Conservation (phyloP, 805 yeast genomes). For the Cyberlindnera sargentensis region DNA sequence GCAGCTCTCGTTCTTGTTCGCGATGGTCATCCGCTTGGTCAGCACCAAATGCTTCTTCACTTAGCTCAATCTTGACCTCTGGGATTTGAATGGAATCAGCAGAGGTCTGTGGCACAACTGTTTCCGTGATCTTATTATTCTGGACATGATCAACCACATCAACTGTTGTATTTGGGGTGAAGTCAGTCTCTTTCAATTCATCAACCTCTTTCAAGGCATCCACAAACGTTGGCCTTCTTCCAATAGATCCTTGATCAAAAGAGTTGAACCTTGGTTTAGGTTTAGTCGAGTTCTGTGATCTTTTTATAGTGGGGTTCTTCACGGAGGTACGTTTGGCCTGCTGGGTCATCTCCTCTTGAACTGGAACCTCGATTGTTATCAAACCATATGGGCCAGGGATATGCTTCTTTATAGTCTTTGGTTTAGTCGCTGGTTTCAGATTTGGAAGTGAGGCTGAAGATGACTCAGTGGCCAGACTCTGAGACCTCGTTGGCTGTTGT, state of each 20-base stretch:
- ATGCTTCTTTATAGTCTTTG: slow-evolving; percentile 56
- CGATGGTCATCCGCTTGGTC: slow-evolving; percentile 1
- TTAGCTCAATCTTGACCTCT: neutral
- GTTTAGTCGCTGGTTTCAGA: slow-evolving; percentile 7
- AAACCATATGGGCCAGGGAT: slow-evolving; percentile 71
- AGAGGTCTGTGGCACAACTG: too few species aligned
- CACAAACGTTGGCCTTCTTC: slow-evolving; percentile 13
- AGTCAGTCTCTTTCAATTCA: too few species aligned
- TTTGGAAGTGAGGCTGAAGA: neutral
- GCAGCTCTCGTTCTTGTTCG: slow-evolving; percentile 5
- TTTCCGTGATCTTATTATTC: too few species aligned
- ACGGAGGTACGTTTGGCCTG: neutral
- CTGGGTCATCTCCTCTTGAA: slow-evolving; percentile 19
- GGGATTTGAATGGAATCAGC: neutral
- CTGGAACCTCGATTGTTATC: slow-evolving; percentile 63
- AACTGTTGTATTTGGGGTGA: too few species aligned
- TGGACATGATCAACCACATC: too few species aligned
- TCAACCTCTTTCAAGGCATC: slow-evolving; percentile 18
- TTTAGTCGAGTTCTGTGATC: neutral
- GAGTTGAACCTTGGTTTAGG: slow-evolving; percentile 5
- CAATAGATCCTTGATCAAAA: slow-evolving; percentile 1
- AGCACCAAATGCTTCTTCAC: neutral
- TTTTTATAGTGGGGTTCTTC: neutral
- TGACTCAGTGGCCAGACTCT: slow-evolving; percentile 2
- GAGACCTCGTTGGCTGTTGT: neutral